These are phyloP conservation scores for Phyllachora maydis DNA, from an alignment of 2,329 filamentous ascomycete genomes.

Conservation along the genomic window DNA sequence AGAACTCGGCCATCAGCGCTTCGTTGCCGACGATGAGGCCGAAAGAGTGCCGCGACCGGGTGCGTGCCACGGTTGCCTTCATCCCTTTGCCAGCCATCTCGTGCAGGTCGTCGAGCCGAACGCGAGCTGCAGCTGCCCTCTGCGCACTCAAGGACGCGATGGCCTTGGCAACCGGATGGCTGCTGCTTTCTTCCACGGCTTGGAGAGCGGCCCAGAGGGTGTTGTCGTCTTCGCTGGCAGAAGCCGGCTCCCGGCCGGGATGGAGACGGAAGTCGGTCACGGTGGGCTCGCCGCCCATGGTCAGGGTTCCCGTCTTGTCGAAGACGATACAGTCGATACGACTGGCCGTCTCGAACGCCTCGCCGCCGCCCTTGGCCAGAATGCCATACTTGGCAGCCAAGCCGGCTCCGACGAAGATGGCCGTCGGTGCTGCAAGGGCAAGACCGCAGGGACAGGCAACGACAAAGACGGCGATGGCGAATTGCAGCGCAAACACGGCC, in stretches of 20 bases:
- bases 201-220: constrained; percentile 31
- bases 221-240: constrained; percentile 8
- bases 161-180: constrained; percentile 55
- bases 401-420: constrained; percentile 65
- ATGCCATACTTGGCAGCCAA: constrained; percentile 64
- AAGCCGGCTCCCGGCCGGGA: constrained; percentile 8
- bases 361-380: constrained; percentile 64
- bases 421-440: constrained; percentile 68
- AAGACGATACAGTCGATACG: constrained; percentile 62
- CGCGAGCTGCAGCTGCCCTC: constrained; percentile 8
- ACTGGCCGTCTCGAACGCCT: constrained; percentile 72
- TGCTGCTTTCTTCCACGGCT: constrained; percentile 48
- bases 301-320: constrained; percentile 76
- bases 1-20: constrained; percentile 34
- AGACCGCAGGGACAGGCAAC: constrained; percentile 74
- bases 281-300: constrained; percentile 47
- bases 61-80: constrained; percentile 29
- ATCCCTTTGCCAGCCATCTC: constrained; percentile 56
- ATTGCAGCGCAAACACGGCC: constrained; percentile 56
- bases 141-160: constrained; percentile 30
- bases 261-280: constrained; percentile 35
- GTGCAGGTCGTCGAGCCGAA: constrained; percentile 27
- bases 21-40: constrained; percentile 55
- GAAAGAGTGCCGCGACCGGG: constrained; percentile 12
- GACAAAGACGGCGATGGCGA: constrained; percentile 73